Conservation (phyloP, 805 yeast genomes). For the Metschnikowia cubensis region DNA sequence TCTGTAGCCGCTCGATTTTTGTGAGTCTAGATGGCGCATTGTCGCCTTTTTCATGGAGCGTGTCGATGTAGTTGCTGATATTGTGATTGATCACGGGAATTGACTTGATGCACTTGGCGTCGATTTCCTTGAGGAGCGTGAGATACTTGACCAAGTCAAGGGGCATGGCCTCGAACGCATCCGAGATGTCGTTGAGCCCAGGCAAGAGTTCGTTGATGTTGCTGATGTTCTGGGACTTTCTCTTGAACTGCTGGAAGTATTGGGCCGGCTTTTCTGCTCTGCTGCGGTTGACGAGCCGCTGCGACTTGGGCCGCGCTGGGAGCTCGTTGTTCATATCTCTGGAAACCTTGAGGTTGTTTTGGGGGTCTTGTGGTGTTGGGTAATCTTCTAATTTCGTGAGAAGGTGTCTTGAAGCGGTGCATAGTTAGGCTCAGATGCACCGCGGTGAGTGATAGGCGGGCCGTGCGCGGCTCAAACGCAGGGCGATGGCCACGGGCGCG, state of each 20-base stretch:
- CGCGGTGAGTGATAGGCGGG: neutral
- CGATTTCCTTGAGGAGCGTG: conserved; percentile 86
- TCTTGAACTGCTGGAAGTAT: conserved; percentile 33
- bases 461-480: conserved; percentile 5
- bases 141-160: conserved; percentile 76
- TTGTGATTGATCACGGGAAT: conserved; percentile 61
- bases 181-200: conserved; percentile 87
- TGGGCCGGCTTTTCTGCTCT: conserved; percentile 20
- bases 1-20: conserved; percentile 31
- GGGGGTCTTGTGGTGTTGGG: neutral
- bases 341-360: neutral
- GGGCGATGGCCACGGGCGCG: neutral
- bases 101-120: conserved; percentile 82
- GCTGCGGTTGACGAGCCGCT: conserved; percentile 25
- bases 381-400: neutral
- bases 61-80: conserved; percentile 46
- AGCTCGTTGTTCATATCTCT: conserved; percentile 20
- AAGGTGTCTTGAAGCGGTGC: too few species aligned
- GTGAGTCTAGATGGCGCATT: conserved; percentile 7
- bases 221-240: conserved; percentile 30
- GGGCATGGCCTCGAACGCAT: conserved; percentile 89
- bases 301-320: conserved; percentile 33
- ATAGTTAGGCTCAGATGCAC: neutral
- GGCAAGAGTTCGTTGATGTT: conserved; percentile 48
- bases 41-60: conserved; percentile 17